phyloP scores from a whole-genome alignment of 2,329 filamentous ascomycete species.

The Neopestalotiopsis rosae region DNA sequence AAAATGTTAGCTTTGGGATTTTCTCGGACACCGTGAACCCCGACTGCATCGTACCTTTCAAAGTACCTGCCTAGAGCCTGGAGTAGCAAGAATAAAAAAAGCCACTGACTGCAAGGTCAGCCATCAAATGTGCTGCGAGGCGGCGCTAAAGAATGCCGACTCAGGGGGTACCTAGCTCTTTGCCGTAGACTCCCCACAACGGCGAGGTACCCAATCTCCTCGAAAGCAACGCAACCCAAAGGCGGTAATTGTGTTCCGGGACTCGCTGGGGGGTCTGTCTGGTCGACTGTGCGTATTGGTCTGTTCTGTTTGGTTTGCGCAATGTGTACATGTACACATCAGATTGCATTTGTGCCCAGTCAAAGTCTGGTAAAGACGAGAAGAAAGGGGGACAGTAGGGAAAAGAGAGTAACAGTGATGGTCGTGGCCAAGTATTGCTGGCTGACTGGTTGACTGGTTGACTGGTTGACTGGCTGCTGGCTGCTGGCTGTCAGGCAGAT shows the following conservation, averaged over 20 bases:
- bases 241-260: conserved; percentile 1
- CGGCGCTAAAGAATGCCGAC: background rate
- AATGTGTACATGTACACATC: background rate
- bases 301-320: too few species aligned
- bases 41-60: too few species aligned
- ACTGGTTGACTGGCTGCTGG: too few species aligned
- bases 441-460: too few species aligned
- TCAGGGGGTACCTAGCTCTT: background rate
- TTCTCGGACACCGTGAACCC: too few species aligned
- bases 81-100: background rate
- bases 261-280: background rate
- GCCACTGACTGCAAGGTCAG: background rate
- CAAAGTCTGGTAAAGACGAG: background rate
- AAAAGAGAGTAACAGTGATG: background rate
- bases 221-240: background rate
- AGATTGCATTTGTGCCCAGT: background rate
- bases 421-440: too few species aligned
- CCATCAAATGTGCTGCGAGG: background rate
- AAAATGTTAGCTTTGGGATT: too few species aligned
- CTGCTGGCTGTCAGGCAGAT: too few species aligned
- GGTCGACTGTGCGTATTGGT: too few species aligned
- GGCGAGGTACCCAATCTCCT: background rate
- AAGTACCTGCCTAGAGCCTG: background rate
- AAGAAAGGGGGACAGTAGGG: background rate
- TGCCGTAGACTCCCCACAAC: background rate